These are phyloP conservation scores for Hemileia vastatrix DNA, from an alignment of 1,284 basidiomycete genomes.

Conservation along the genomic window DNA sequence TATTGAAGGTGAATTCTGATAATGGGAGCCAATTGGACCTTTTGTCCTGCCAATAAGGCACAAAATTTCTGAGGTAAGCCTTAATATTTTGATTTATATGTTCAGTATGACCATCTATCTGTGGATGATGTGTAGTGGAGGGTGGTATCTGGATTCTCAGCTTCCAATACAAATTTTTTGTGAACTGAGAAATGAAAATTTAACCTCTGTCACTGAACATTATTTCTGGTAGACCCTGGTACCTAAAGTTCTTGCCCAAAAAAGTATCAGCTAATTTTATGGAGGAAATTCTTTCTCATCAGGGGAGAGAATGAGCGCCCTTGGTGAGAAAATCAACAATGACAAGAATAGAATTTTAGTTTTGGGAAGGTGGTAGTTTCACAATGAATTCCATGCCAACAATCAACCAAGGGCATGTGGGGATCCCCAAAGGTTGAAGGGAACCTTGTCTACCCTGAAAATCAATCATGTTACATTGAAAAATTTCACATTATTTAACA, in stretches of 20 bases:
- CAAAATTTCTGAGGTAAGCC: conserved; percentile 32
- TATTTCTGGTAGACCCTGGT: conserved; percentile 5
- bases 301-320: conserved; percentile 41
- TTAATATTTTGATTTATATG: conserved; percentile 3
- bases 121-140: conserved; percentile 2
- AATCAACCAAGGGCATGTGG: conserved; percentile 44
- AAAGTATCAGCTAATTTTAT: background rate
- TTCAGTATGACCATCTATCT: conserved; percentile 2
- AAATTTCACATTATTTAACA: background rate
- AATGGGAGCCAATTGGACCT: conserved; percentile 25
- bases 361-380: conserved; percentile 45
- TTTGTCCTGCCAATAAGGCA: conserved; percentile 22
- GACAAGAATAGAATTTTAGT: conserved; percentile 47
- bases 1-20: conserved; percentile 44
- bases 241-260: background rate
- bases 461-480: background rate
- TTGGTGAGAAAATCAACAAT: conserved; percentile 48
- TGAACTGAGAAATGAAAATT: conserved; percentile 1
- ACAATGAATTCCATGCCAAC: conserved; percentile 51
- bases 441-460: conserved; percentile 33
- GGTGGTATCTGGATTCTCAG: background rate
- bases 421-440: conserved; percentile 45
- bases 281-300: background rate
- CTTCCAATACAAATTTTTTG: too few species aligned
- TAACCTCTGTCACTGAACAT: background rate